Conservation (phyloP, 73 alveolate species). For the Paramecium caudatum region DNA sequence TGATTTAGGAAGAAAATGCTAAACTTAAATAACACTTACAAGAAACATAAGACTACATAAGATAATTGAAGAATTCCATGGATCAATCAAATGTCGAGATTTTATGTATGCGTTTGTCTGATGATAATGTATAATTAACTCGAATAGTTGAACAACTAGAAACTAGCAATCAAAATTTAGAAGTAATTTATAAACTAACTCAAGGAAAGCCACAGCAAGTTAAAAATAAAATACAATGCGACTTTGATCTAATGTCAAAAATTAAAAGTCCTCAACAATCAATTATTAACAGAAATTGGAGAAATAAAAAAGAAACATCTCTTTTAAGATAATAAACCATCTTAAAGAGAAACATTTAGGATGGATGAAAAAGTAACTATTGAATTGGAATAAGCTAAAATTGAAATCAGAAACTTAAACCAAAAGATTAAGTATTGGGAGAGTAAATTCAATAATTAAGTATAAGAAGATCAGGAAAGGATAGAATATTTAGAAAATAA, state of each 20-base stretch:
- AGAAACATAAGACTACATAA: neutral
- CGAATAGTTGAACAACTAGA: neutral
- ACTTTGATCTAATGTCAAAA: neutral
- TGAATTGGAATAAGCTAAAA: slow-evolving; percentile 55
- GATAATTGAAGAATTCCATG: neutral
- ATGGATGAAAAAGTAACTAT: neutral
- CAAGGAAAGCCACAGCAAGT: neutral
- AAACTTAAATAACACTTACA: slow-evolving; percentile 18
- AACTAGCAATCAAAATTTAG: neutral
- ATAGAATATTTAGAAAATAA: neutral
- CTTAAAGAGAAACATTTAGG: neutral
- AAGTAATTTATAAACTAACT: neutral
- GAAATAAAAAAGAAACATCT: neutral
- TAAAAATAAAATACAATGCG: slow-evolving; percentile 19
- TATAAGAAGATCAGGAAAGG: neutral
- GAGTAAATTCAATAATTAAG: neutral
- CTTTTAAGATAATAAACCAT: neutral
- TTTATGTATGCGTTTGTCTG: slow-evolving; percentile 2
- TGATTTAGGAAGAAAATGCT: slow-evolving; percentile 30
- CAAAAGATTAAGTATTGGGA: neutral
- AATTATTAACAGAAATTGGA: neutral
- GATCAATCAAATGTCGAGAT: neutral
- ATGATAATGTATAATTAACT: slow-evolving; percentile 11
- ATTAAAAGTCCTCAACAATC: neutral
- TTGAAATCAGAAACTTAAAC: slow-evolving; percentile 2